Percentiles rank a stretch among this genome's conserved stretches.
These are phyloP conservation scores for Macroventuria anomochaeta DNA, from an alignment of 2,329 filamentous ascomycete species.

Conservation along the genomic window DNA sequence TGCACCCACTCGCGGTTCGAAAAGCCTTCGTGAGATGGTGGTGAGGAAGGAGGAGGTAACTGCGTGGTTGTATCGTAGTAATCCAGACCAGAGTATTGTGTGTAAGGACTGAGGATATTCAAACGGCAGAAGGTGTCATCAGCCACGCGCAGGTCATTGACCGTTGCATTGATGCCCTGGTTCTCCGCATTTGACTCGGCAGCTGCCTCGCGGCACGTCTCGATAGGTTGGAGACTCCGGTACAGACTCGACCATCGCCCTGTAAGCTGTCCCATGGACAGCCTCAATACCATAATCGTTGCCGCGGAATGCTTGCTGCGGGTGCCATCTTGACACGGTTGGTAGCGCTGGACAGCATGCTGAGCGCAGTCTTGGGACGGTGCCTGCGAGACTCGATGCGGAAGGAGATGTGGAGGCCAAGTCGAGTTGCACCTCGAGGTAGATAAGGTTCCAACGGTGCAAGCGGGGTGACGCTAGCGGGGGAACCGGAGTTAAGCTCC, in stretches of 20 bases:
- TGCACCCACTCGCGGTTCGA: slow-evolving; percentile 62
- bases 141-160: slow-evolving; percentile 54
- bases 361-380: slow-evolving; percentile 1
- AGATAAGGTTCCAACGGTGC: not conserved
- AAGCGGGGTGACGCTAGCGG: not conserved
- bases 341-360: slow-evolving; percentile 10
- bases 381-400: slow-evolving; percentile 1
- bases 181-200: slow-evolving; percentile 49
- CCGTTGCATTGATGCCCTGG: slow-evolving; percentile 22
- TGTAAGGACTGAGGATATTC: slow-evolving; percentile 27
- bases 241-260: slow-evolving; percentile 21
- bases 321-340: slow-evolving; percentile 31
- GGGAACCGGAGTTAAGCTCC: not conserved
- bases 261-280: slow-evolving; percentile 48
- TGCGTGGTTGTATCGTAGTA: slow-evolving; percentile 30
- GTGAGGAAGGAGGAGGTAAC: slow-evolving; percentile 29
- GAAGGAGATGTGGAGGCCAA: slow-evolving; percentile 12
- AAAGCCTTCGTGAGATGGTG: slow-evolving; percentile 24
- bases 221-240: slow-evolving; percentile 23
- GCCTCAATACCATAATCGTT: slow-evolving; percentile 62
- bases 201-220: slow-evolving; percentile 18
- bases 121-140: slow-evolving; percentile 56
- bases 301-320: slow-evolving; percentile 57
- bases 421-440: not conserved
- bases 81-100: slow-evolving; percentile 22